A percentile compares a stretch with the other conserved stretches of the same genome.
Conservation (phyloP, 805 yeast genomes). For the Clavispora phyllophila region DNA sequence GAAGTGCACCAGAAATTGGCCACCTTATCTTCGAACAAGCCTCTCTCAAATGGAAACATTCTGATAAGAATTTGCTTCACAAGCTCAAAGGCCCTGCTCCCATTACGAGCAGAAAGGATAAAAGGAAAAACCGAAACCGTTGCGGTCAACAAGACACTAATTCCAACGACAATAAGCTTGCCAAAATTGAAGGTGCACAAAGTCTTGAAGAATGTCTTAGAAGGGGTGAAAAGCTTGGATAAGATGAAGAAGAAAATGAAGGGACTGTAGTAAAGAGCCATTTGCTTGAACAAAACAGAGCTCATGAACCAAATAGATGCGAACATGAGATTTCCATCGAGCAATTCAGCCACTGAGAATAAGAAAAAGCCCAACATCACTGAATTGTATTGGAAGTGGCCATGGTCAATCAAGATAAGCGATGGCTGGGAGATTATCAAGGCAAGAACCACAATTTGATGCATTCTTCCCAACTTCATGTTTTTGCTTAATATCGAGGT, state of each 20-base stretch:
- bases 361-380: conserved; percentile 89
- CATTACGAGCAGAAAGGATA: conserved; percentile 31
- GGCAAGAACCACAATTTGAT: conserved; percentile 71
- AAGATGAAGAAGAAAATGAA: conserved; percentile 77
- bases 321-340: conserved; percentile 55
- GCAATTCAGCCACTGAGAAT: conserved; percentile 58
- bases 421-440: conserved; percentile 83
- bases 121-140: conserved; percentile 56
- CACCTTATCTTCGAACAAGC: conserved; percentile 94
- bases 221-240: conserved; percentile 35
- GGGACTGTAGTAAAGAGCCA: conserved; percentile 92
- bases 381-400: conserved; percentile 93
- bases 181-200: conserved; percentile 40
- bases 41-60: conserved; percentile 89
- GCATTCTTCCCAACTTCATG: conserved; percentile 54
- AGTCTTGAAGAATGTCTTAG: conserved; percentile 17
- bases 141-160: conserved; percentile 57
- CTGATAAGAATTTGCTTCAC: conserved; percentile 55
- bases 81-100: conserved; percentile 24
- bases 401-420: conserved; percentile 83
- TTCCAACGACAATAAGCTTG: conserved; percentile 56
- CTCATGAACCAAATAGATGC: conserved; percentile 76
- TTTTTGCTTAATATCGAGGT: conserved; percentile 67
- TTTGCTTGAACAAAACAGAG: conserved; percentile 84
- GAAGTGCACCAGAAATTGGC: conserved; percentile 98